These are phyloP conservation scores for Asterophora parasitica DNA, from an alignment of 768 basidiomycete species.

Conservation along the genomic window DNA sequence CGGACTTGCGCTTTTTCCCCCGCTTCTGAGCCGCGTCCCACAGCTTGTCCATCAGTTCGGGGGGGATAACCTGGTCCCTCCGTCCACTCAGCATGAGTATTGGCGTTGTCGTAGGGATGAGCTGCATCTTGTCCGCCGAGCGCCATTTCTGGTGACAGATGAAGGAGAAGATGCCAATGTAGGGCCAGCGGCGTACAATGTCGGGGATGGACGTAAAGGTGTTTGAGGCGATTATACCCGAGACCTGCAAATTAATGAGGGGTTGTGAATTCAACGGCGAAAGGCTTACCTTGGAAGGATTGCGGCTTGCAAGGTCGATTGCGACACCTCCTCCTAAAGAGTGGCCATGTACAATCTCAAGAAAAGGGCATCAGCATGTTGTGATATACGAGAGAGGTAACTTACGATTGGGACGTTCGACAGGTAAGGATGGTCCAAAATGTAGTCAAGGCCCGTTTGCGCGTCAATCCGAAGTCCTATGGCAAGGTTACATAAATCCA, in stretches of 20 bases:
- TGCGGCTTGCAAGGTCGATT: constrained; percentile 73
- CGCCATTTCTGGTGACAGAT: constrained; percentile 81
- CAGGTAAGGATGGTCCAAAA: constrained; percentile 52
- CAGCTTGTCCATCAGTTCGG: constrained; percentile 55
- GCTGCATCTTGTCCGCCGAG: constrained; percentile 53
- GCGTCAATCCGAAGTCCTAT: constrained; percentile 74
- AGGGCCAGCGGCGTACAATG: constrained; percentile 63
- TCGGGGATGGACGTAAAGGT: constrained; percentile 80
- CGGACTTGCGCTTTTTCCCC: constrained; percentile 21
- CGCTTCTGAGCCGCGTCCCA: constrained; percentile 46
- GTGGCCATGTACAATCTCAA: constrained; percentile 64
- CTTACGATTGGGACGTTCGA: constrained; percentile 57
- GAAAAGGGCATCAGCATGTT: not conserved
- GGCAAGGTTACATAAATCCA: too few species aligned
- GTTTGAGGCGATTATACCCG: constrained; percentile 79
- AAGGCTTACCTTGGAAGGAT: constrained; percentile 49
- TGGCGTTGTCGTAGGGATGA: constrained; percentile 52
- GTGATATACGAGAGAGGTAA: not conserved
- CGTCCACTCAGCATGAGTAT: constrained; percentile 72
- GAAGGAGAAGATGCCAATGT: constrained; percentile 61
- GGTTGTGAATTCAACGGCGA: not conserved
- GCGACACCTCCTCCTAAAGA: constrained; percentile 87
- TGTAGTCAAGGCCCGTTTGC: constrained; percentile 70
- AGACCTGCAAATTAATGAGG: constrained; percentile 35
- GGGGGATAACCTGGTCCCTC: constrained; percentile 58